Evolutionary conservation across 441 rosid species (phyloP), one percentile per base, ranked within the genome.

Genomic region (Populus hybrid): DNA sequence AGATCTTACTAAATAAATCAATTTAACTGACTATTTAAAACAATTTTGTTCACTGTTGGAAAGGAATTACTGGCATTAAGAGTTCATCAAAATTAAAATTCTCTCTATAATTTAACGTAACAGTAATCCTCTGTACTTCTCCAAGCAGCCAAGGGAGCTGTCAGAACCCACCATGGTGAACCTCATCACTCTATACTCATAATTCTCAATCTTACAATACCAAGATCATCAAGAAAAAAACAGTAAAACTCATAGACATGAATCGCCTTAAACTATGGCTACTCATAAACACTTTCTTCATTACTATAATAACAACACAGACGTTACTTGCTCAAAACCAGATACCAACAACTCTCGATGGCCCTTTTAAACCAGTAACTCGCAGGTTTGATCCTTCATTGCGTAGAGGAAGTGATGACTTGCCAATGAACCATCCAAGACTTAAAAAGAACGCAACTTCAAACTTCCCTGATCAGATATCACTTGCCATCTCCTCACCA

Each of bases 291-390:
- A 50, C 57, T 5, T 5, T 50, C 57, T 50, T 50, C 57, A 50
- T 50, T 5, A 50, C 57, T 14, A 14, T 50, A 50, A 50, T 50
- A 50, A 5, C 57, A 50, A 1, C 67, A 87, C 65, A 78, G 24
- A 10, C 42, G 20, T 9, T 38, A 26, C 69, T 69, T 30, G 59
- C 76, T 42, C 67, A 70, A 11, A 73, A 73, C 18, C 66, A 68
- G 6, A 89, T 91, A 78, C 92, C 93, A 10, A 91, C 98, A 6
- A 92, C 98, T 77, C 83, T 90, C 24, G 90, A 91, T 6, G 98
- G 95, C 69, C 99, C 97, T 2, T 92, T 87, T 79, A 78, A 85
- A 80, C 95, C 99, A 0, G 83, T 81, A 68, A 95, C 98, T 10
- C 89, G 82, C 65, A 89, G 85, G 24, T 86, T 91, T 50, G 93